A percentile compares a stretch with the other conserved stretches of the same genome.
Conservation (phyloP, 2,329 filamentous ascomycete species). For the Geoglossum cookeanum region DNA sequence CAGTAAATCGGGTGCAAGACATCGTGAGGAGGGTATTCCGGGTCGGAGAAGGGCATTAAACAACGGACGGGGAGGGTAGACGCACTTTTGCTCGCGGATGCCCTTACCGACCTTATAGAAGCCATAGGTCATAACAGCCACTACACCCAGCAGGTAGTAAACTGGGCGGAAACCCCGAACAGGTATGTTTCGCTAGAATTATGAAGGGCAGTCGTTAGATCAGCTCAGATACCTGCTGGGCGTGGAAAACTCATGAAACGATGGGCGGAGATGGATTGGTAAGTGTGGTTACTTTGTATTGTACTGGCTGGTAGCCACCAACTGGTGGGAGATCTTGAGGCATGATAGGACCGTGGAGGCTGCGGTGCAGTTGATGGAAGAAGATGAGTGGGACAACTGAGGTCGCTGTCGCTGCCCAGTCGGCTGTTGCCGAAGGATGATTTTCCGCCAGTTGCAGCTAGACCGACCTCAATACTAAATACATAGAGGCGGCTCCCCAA, state of each 20-base stretch:
- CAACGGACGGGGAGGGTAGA: conserved; percentile 8
- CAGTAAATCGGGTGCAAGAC: not conserved
- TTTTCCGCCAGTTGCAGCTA: not conserved
- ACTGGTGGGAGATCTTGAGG: conserved; percentile 91
- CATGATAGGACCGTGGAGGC: conserved; percentile 36
- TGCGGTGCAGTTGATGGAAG: conserved; percentile 9
- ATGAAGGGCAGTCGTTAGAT: not conserved
- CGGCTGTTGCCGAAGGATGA: not conserved
- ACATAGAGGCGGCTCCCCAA: not conserved
- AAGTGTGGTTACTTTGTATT: conserved; percentile 58
- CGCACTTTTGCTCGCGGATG: conserved; percentile 80
- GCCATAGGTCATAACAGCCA: conserved; percentile 66
- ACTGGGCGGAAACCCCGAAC: conserved; percentile 75
- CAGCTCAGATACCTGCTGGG: not conserved
- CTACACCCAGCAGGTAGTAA: conserved; percentile 58
- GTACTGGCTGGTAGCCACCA: conserved; percentile 89
- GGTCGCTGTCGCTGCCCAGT: not conserved
- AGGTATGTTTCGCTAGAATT: conserved; percentile 68
- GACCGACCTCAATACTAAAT: no score
- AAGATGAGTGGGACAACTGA: not conserved
- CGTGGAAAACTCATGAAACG: not conserved
- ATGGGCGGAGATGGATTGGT: not conserved
- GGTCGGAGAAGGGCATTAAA: not conserved
- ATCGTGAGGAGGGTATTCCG: not conserved
- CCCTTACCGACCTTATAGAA: conserved; percentile 75